Evolutionary conservation across 2,329 filamentous ascomycete genomes (phyloP).

Genomic region (Xylaria multiplex): DNA sequence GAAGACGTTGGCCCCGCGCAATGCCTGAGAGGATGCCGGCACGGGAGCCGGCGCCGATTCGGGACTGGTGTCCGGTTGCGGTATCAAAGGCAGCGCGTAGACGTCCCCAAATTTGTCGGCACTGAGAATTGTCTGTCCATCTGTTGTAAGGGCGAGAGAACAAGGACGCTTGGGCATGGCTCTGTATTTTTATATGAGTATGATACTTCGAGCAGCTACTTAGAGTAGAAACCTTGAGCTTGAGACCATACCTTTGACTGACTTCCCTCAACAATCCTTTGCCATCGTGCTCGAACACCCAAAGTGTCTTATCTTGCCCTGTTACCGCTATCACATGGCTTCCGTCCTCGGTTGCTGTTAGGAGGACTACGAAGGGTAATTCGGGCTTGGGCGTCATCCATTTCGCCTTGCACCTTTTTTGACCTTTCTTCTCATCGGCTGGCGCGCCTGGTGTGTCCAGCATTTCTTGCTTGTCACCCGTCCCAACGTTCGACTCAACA

Average conservation of each 20-base stretch:
- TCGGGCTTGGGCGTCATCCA: slow-evolving; percentile 50
- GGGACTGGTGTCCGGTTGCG: slow-evolving; percentile 18
- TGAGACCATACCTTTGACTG: slow-evolving; percentile 71
- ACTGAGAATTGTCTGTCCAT: slow-evolving; percentile 77
- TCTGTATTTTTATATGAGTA: slow-evolving; percentile 58
- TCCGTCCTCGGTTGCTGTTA: slow-evolving; percentile 71
- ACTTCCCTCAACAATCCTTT: slow-evolving; percentile 71
- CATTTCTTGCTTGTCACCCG: slow-evolving; percentile 16
- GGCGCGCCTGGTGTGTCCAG: slow-evolving; percentile 30
- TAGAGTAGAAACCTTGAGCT: neutral
- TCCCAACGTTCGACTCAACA: neutral
- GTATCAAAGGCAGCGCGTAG: slow-evolving; percentile 81
- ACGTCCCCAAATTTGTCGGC: slow-evolving; percentile 98
- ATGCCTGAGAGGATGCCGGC: slow-evolving; percentile 30
- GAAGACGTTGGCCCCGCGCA: slow-evolving; percentile 62
- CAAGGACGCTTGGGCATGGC: slow-evolving; percentile 90
- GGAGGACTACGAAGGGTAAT: slow-evolving; percentile 72
- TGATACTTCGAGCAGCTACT: neutral
- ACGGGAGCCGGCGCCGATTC: slow-evolving; percentile 29
- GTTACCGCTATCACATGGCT: slow-evolving; percentile 80
- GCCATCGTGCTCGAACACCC: slow-evolving; percentile 77
- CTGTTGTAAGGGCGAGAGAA: slow-evolving; percentile 74
- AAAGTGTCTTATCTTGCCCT: slow-evolving; percentile 89
- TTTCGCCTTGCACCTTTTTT: slow-evolving; percentile 50
- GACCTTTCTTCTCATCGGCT: slow-evolving; percentile 35